phyloP scores from a whole-genome alignment of 257 asterid genomes.

The Phtheirospermum japonicum region DNA sequence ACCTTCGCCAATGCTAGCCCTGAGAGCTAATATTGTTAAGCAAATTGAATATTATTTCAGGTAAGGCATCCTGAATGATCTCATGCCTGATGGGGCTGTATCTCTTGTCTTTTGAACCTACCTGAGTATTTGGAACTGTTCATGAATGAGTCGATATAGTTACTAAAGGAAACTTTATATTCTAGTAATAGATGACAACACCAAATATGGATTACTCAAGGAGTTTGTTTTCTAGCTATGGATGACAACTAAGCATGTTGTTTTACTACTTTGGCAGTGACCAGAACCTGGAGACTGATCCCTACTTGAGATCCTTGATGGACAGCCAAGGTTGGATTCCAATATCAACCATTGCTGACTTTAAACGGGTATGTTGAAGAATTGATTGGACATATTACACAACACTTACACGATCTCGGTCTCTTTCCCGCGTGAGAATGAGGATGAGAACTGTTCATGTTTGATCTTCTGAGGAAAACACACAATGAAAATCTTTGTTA shows the following conservation, averaged over 20 bases:
- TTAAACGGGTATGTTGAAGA: slow-evolving; percentile 60
- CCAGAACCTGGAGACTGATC: slow-evolving; percentile 67
- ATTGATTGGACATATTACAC: slow-evolving; percentile 10
- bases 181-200: slow-evolving; percentile 9
- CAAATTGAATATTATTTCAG: slow-evolving; percentile 95
- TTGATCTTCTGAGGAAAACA: background rate
- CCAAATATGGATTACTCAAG: slow-evolving; percentile 1
- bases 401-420: background rate
- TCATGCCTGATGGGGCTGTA: slow-evolving; percentile 20
- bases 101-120: slow-evolving; percentile 6
- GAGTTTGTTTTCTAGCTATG: no score
- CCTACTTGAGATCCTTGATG: slow-evolving; percentile 76
- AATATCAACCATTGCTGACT: slow-evolving; percentile 59
- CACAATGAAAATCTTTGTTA: background rate
- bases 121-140: slow-evolving; percentile 20
- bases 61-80: slow-evolving; percentile 36
- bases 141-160: background rate
- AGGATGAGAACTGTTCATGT: slow-evolving; percentile 16
- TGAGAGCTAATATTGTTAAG: slow-evolving; percentile 56
- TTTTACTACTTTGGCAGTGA: slow-evolving; percentile 51
- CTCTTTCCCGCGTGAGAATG: background rate
- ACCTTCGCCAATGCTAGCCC: slow-evolving; percentile 44
- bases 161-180: background rate
- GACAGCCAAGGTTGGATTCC: slow-evolving; percentile 87
- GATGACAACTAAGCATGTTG: slow-evolving; percentile 25